phyloP scores from a whole-genome alignment of 768 basidiomycete genomes.

The Pulveroboletus ravenelii region DNA sequence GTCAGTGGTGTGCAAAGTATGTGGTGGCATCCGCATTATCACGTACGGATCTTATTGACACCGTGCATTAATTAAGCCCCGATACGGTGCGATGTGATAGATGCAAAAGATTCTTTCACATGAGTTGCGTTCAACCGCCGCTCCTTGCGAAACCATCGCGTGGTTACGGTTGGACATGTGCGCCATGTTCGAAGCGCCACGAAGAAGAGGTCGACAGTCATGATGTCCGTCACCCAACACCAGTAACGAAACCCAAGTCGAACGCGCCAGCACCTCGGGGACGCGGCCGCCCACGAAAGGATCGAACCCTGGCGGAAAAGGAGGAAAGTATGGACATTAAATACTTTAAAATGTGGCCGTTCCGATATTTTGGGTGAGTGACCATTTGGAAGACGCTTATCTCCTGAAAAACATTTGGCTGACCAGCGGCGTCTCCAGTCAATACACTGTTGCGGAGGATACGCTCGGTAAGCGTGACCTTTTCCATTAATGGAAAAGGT shows the following conservation, averaged over 20 bases:
- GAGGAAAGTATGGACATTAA: conserved; percentile 76
- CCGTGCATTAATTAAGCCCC: conserved; percentile 42
- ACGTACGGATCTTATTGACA: conserved; percentile 18
- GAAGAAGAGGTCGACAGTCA: conserved; percentile 82
- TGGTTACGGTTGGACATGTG: conserved; percentile 97
- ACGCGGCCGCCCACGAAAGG: conserved; percentile 74
- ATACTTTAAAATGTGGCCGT: conserved; percentile 89
- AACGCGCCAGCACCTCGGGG: conserved; percentile 71
- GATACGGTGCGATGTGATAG: conserved; percentile 88
- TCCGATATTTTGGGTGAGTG: conserved; percentile 93
- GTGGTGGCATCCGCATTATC: conserved; percentile 25
- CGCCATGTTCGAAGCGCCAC: conserved; percentile 83
- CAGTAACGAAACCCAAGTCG: conserved; percentile 54
- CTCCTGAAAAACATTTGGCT: conserved; percentile 3
- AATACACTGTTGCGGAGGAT: conserved; percentile 89
- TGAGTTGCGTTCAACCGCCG: conserved; percentile 91
- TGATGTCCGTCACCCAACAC: conserved; percentile 57
- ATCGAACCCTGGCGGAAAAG: conserved; percentile 64
- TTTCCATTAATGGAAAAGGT: conserved; percentile 14
- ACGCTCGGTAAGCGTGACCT: conserved; percentile 61
- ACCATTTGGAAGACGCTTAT: not conserved
- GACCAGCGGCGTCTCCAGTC: conserved; percentile 40
- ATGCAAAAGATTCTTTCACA: conserved; percentile 93
- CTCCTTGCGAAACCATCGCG: conserved; percentile 86
- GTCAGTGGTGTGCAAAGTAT: conserved; percentile 85